Evolutionary conservation across 1,284 basidiomycete genomes (phyloP), one percentile per base, ranked within the genome.

Genomic region (Sanghuangporus weigelae): DNA sequence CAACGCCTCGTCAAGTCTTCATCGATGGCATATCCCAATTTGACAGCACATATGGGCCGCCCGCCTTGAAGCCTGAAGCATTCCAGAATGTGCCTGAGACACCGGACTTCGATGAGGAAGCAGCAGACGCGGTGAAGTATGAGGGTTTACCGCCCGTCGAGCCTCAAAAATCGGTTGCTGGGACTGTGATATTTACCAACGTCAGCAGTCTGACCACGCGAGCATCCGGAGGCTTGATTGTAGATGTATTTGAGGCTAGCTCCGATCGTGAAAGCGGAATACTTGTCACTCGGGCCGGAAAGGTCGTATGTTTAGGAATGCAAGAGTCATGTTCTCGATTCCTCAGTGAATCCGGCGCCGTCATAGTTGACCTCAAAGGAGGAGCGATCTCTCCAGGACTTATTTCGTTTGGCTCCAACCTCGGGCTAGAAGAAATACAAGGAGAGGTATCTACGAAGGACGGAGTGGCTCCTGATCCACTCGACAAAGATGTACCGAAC

Each of bases 11-110:
- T 48, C 87, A 89, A 74, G 88, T 90, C 26, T 88, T 81, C 75
- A 86, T 90, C 63, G 88, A 90, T 67, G 87, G 88, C 5, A 84
- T 89, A 54, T 69, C 83, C 4, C 88, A 90, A 68, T 71, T 90
- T 12, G 72, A 75, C 19, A 68, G 74, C 3, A 79, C 86, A 0
- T 73, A 78, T 65, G 65, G 26, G 74, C 19, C 36, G 7, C 44
- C 48, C 10, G 70, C 73, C 23, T 64, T 73, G 42, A 89, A 90
- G 71, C 80, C 84, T 0, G 49, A 63, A 6, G 56, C 71, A 1
- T 76, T 79, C 63, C 86, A 88, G 69, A 69, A 74, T 0, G 71
- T 73, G 0, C 89, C 88, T 0, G 67, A 73, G 10, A 83, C 82
- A 1, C 89, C 89, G 2, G 75, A 84, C 67, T 91, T 86, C 61